A percentile compares a stretch with the other conserved stretches of the same genome.
phyloP scores from a whole-genome alignment of 2,329 filamentous ascomycete species.

The Neonectria faginata region DNA sequence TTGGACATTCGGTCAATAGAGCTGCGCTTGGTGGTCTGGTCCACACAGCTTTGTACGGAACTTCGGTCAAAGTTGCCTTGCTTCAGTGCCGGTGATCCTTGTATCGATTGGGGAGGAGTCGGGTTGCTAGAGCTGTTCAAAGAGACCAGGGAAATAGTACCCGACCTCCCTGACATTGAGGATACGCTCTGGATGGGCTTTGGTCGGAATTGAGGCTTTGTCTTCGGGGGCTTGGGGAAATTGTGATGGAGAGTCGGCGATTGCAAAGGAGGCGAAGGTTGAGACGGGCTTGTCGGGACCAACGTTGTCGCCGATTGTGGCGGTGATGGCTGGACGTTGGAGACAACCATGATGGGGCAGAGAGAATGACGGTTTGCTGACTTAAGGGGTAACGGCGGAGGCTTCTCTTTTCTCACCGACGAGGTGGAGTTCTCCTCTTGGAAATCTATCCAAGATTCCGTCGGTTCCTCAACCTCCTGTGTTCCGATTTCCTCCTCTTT shows the following conservation, averaged over 20 bases:
- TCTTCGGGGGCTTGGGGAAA: constrained; percentile 21
- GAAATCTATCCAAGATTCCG: constrained; percentile 3
- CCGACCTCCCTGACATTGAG: constrained; percentile 23
- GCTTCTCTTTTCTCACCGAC: constrained; percentile 18
- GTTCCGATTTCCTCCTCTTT: constrained; percentile 11
- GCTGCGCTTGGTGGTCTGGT: constrained; percentile 18
- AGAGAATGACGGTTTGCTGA: constrained; percentile 44
- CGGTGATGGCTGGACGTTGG: constrained; percentile 50
- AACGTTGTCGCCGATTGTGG: constrained; percentile 16
- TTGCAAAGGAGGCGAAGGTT: constrained; percentile 10
- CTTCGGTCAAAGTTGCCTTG: constrained; percentile 18
- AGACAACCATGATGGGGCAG: constrained; percentile 55
- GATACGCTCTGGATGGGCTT: constrained; percentile 12
- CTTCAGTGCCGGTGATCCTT: constrained; percentile 45
- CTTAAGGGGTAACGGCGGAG: constrained; percentile 31
- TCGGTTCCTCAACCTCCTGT: not conserved
- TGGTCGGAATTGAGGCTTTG: constrained; percentile 18
- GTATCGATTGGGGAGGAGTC: constrained; percentile 49
- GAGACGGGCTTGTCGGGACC: not conserved
- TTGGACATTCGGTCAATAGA: constrained; percentile 16
- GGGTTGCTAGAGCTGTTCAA: constrained; percentile 40
- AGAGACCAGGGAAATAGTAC: constrained; percentile 26
- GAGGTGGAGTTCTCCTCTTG: constrained; percentile 9
- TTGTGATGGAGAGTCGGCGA: constrained; percentile 22
- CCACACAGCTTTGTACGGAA: constrained; percentile 5